Evolutionary conservation across 2,329 filamentous ascomycete species (phyloP).

Genomic region (Arthroderma uncinatum): DNA sequence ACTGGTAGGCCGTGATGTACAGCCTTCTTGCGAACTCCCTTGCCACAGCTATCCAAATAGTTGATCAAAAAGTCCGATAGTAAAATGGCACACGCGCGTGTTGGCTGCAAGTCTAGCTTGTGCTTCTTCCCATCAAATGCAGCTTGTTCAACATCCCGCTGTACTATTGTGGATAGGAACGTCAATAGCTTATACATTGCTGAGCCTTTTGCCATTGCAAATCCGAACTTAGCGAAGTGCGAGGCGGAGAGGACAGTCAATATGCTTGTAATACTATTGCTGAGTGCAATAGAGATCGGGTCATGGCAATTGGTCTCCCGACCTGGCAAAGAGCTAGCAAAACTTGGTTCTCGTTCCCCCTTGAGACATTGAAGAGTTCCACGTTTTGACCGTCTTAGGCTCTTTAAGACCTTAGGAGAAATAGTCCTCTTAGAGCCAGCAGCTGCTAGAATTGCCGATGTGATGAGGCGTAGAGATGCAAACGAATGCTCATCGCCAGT

Average conservation of each 20-base stretch:
- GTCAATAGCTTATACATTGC: conserved; percentile 10
- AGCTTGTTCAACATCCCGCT: conserved; percentile 9
- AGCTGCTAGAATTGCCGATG: conserved; percentile 6
- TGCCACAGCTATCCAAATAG: neutral
- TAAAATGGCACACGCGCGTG: conserved; percentile 14
- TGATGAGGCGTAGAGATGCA: conserved; percentile 16
- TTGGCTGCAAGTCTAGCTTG: conserved; percentile 4
- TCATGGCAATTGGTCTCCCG: conserved; percentile 1
- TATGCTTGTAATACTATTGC: conserved; percentile 16
- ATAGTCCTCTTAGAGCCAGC: neutral
- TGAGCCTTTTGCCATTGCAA: neutral
- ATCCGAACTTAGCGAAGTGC: conserved; percentile 10
- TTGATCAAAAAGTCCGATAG: conserved; percentile 14
- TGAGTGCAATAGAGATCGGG: conserved; percentile 10
- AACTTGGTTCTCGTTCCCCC: neutral
- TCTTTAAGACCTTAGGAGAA: neutral
- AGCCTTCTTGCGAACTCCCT: neutral
- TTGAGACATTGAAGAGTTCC: neutral
- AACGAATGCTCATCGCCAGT: conserved; percentile 25
- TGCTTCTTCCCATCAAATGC: neutral
- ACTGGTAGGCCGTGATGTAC: neutral
- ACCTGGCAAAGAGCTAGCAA: neutral
- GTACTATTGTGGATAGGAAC: conserved; percentile 7
- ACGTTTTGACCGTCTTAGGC: conserved; percentile 1
- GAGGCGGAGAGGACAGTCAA: conserved; percentile 12